phyloP scores from a whole-genome alignment of 306 rosid species.

The Vicia sativa region DNA sequence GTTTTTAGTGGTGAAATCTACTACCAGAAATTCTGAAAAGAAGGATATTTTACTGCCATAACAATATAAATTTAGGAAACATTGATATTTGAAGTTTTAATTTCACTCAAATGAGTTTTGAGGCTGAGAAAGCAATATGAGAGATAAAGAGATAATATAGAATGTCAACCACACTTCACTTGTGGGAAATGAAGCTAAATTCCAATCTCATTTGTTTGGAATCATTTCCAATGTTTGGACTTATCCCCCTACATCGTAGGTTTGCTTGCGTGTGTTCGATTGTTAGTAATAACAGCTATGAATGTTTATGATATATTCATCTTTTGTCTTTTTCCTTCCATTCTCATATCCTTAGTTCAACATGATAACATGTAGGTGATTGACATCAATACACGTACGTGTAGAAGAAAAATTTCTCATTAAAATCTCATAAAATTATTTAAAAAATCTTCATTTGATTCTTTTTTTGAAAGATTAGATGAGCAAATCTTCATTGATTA shows the following conservation, averaged over 20 bases:
- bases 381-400: slow-evolving; percentile 3
- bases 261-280: slow-evolving; percentile 27
- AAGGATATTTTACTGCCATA: slow-evolving; percentile 11
- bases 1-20: too few species aligned
- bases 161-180: slow-evolving; percentile 57
- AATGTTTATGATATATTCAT: neutral
- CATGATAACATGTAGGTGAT: slow-evolving; percentile 23
- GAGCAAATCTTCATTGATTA: too few species aligned
- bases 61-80: neutral
- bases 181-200: slow-evolving; percentile 48
- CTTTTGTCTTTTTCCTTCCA: slow-evolving; percentile 27
- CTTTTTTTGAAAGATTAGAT: too few species aligned
- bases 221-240: slow-evolving; percentile 37
- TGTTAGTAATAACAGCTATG: neutral
- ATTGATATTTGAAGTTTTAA: slow-evolving; percentile 50
- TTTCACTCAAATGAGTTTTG: slow-evolving; percentile 34
- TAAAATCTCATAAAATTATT: too few species aligned
- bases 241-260: neutral
- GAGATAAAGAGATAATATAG: slow-evolving; percentile 82
- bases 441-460: too few species aligned
- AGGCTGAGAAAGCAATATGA: slow-evolving; percentile 66
- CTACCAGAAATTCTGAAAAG: too few species aligned
- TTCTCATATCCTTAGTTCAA: slow-evolving; percentile 4
- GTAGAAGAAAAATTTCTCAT: neutral
- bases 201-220: slow-evolving; percentile 5